Percentiles rank a stretch among this genome's conserved stretches.
These are phyloP conservation scores for Sophora flavescens DNA, from an alignment of 306 rosid species.

Conservation along the genomic window DNA sequence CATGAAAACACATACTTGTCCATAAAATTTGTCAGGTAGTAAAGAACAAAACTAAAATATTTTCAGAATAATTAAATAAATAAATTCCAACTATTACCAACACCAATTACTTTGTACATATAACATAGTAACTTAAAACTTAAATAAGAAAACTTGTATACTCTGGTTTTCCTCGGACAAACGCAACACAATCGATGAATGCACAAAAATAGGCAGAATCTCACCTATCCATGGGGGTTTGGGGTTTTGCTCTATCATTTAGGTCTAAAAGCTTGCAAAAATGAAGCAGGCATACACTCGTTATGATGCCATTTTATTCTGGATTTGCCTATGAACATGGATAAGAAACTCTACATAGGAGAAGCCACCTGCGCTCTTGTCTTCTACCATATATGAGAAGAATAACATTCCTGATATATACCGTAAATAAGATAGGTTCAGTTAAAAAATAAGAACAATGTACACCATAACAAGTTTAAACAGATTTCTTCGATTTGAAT, in stretches of 20 bases:
- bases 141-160: conserved; percentile 51
- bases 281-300: conserved; percentile 39
- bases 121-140: conserved; percentile 1
- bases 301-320: conserved; percentile 83
- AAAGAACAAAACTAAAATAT: conserved; percentile 11
- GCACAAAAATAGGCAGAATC: conserved; percentile 47
- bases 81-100: conserved; percentile 38
- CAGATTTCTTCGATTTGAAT: no score
- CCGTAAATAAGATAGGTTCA: conserved; percentile 21
- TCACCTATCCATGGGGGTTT: conserved; percentile 44
- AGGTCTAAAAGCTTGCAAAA: conserved; percentile 50
- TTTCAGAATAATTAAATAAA: not conserved
- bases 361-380: conserved; percentile 77
- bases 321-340: conserved; percentile 96
- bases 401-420: conserved; percentile 73
- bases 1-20: conserved; percentile 41
- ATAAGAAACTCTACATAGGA: conserved; percentile 95
- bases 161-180: conserved; percentile 43
- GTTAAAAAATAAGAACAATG: conserved; percentile 38
- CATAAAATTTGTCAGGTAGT: conserved; percentile 35
- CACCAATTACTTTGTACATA: conserved; percentile 49
- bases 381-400: conserved; percentile 88
- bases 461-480: not conserved
- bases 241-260: conserved; percentile 43
- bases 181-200: conserved; percentile 40